These are phyloP conservation scores for Talaromyces stipitatus DNA, from an alignment of 495 filamentous ascomycete species.

Conservation along the genomic window DNA sequence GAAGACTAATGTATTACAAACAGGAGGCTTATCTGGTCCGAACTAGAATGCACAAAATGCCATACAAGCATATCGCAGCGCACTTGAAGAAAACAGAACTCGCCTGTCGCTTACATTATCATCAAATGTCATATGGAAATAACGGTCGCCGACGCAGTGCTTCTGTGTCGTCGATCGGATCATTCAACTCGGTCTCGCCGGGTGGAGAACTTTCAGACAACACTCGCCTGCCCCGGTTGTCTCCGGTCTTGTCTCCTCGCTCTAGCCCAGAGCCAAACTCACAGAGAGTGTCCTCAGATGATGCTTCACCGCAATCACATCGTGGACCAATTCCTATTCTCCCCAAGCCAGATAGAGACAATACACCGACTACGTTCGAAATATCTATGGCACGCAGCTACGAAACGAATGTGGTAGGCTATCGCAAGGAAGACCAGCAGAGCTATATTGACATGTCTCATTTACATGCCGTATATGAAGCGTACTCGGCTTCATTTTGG, in stretches of 20 bases:
- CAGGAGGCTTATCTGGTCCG: slow-evolving; percentile 81
- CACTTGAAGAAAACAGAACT: slow-evolving; percentile 81
- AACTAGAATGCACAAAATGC: slow-evolving; percentile 77
- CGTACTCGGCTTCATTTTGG: slow-evolving; percentile 67
- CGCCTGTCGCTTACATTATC: slow-evolving; percentile 76
- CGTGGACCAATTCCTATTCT: slow-evolving; percentile 47
- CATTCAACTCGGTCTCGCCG: slow-evolving; percentile 19
- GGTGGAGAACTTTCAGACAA: slow-evolving; percentile 14
- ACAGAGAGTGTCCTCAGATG: slow-evolving; percentile 3
- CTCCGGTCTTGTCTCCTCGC: slow-evolving; percentile 35
- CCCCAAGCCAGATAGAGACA: slow-evolving; percentile 45
- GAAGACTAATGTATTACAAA: background rate
- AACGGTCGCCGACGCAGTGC: slow-evolving; percentile 62
- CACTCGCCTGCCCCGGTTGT: slow-evolving; percentile 17
- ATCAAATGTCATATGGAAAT: slow-evolving; percentile 74
- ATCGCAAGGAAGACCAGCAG: slow-evolving; percentile 30
- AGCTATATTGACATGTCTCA: slow-evolving; percentile 53
- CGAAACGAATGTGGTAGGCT: background rate
- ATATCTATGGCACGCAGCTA: slow-evolving; percentile 12
- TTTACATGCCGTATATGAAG: slow-evolving; percentile 60
- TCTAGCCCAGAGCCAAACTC: slow-evolving; percentile 33
- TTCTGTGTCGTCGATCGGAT: slow-evolving; percentile 50
- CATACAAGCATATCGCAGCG: slow-evolving; percentile 80
- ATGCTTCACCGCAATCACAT: slow-evolving; percentile 20
- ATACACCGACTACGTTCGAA: slow-evolving; percentile 14